phyloP scores from a whole-genome alignment of 2,329 filamentous ascomycete species.

The Monilinia polystroma region DNA sequence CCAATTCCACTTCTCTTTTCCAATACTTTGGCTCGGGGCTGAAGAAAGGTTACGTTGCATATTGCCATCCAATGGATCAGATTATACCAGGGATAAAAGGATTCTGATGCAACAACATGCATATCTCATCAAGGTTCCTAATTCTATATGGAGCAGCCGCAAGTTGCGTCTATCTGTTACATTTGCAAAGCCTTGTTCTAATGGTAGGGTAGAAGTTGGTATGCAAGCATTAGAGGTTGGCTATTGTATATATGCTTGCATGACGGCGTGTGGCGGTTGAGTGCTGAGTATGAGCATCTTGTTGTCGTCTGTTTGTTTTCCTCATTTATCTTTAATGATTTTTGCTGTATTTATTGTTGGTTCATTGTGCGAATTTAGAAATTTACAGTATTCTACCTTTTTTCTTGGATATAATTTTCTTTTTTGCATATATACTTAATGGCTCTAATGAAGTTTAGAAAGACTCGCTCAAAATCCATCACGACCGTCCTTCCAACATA shows the following conservation, averaged over 20 bases:
- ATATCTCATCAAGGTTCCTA: not conserved
- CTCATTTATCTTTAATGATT: not conserved
- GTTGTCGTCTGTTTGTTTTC: not conserved
- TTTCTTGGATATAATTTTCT: not conserved
- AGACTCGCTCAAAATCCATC: not conserved
- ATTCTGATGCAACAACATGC: slow-evolving; percentile 2
- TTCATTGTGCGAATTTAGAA: not conserved
- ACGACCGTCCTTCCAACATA: not conserved
- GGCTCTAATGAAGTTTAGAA: not conserved
- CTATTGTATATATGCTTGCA: not conserved
- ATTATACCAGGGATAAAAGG: not conserved
- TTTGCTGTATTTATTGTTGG: not conserved
- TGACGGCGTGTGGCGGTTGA: not conserved
- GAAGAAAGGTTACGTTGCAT: slow-evolving; percentile 11
- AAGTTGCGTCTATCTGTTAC: slow-evolving; percentile 4
- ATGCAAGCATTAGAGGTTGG: not conserved
- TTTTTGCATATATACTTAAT: not conserved
- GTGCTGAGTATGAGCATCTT: not conserved
- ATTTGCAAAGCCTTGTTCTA: not conserved
- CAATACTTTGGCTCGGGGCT: not conserved
- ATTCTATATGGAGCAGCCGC: not conserved
- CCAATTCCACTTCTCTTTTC: not conserved
- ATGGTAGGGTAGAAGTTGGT: slow-evolving; percentile 15
- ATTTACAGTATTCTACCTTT: not conserved
- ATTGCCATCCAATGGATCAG: not conserved